Evolutionary conservation across 1,139 yeast species (phyloP).

Genomic region (Geotrichum klebahnii): DNA sequence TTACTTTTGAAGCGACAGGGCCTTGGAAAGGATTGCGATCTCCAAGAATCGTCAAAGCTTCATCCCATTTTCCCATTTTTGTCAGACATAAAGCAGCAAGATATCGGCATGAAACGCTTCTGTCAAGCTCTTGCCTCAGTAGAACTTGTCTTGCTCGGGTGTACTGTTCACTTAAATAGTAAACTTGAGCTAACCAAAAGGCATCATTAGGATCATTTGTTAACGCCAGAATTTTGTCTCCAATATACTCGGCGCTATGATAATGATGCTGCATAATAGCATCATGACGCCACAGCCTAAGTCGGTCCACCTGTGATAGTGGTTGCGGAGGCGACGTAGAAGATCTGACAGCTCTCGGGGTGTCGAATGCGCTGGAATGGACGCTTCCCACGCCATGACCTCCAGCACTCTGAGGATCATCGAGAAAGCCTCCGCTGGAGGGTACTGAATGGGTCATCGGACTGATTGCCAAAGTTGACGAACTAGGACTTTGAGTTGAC

Average conservation of each 20-base stretch:
- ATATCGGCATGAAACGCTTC: conserved; percentile 72
- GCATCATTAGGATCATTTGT: conserved; percentile 88
- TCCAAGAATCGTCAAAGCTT: conserved; percentile 82
- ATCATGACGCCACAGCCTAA: conserved; percentile 90
- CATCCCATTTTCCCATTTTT: conserved; percentile 78
- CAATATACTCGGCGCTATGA: conserved; percentile 83
- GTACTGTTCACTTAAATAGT: conserved; percentile 69
- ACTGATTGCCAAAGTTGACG: conserved; percentile 23
- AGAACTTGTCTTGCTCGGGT: conserved; percentile 71
- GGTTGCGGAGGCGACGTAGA: conserved; percentile 20
- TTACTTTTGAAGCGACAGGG: conserved; percentile 13
- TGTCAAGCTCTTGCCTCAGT: conserved; percentile 40
- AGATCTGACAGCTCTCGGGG: conserved; percentile 17
- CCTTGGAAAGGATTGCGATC: conserved; percentile 65
- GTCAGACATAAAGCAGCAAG: conserved; percentile 73
- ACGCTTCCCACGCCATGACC: neutral
- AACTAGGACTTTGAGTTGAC: conserved; percentile 22
- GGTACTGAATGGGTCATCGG: conserved; percentile 19
- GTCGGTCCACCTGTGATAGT: conserved; percentile 75
- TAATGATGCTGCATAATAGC: conserved; percentile 91
- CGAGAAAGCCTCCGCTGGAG: conserved; percentile 14
- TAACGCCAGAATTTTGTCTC: conserved; percentile 79
- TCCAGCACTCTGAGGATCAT: neutral
- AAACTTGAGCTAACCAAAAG: conserved; percentile 92
- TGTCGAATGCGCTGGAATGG: conserved; percentile 16